Base-by-base conservation (phyloP, 805 yeast species). In the Ogataea glucozyma region DNA sequence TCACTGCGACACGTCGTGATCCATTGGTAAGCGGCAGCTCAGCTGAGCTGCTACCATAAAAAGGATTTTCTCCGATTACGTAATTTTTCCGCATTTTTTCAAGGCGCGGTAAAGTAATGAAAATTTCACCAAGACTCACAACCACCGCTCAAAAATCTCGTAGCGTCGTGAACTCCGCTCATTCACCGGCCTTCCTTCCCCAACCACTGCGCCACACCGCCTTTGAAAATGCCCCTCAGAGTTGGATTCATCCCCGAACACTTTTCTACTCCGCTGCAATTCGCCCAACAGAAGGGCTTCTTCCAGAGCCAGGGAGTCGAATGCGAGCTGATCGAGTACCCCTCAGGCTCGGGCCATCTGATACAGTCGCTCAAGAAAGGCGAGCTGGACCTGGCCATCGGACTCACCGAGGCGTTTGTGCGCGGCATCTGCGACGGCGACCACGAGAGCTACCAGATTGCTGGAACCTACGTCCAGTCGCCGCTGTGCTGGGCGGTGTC, bases 221-320 rank as follows among this genome's bases (percentile, higher is more conserved):
- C n/a, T n/a, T 6, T 11, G 9, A 13, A n/a, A 8, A 53, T 40
- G 44, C 43, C 39, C 29, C 51, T 81, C 22, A 78, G 62, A 56
- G 85, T 89, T 21, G 97, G 96, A 2, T 85, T 78, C 65, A 81
- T 89, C 40, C 97, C 97, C 2, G 97, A 89, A 64, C 97, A 90
- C 60, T 90, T 88, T 57, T 82, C 93, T 29, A 85, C 96, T 0
- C 97, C 97, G 4, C 68, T 89, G 50, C 80, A 80, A 47, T 78
- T 88, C 57, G 95, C 96, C 4, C 58, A 72, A 46, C 48, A 68
- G 35, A 72, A 86, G 37, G 83, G 83, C 0, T 83, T 62, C 56
- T 86, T 76, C 57, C 61, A 60, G 5, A 64, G 64, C 6, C 58
- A 64, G 24, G 79, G 77, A 3, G 52, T 88, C 6, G 72, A 74